phyloP scores from a whole-genome alignment of 768 basidiomycete genomes.

The Serpula lacrymans region DNA sequence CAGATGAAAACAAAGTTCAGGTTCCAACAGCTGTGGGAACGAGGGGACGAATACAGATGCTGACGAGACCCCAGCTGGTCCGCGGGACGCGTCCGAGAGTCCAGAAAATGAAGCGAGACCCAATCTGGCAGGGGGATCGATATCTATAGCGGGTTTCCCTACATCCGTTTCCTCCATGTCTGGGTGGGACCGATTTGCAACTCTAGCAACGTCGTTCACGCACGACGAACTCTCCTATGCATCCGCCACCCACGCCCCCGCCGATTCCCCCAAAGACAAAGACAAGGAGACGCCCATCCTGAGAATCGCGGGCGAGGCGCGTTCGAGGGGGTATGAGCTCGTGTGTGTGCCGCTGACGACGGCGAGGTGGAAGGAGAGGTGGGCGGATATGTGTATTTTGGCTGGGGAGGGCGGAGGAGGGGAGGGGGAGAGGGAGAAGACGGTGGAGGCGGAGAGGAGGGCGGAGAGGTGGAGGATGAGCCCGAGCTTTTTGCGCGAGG shows the following conservation, averaged over 20 bases:
- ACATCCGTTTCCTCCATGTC: slow-evolving; percentile 12
- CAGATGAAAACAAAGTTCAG: too few species aligned
- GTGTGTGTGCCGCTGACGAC: slow-evolving; percentile 90
- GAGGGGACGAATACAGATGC: too few species aligned
- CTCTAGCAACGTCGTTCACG: slow-evolving; percentile 24
- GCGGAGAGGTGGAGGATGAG: slow-evolving; percentile 88
- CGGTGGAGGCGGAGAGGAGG: slow-evolving; percentile 46
- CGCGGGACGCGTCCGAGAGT: not conserved
- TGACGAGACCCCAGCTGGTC: not conserved
- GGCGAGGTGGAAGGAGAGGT: slow-evolving; percentile 79
- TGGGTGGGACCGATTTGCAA: slow-evolving; percentile 11
- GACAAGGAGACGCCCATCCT: slow-evolving; percentile 53
- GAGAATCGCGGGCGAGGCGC: slow-evolving; percentile 47
- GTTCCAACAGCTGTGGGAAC: too few species aligned
- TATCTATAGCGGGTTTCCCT: slow-evolving; percentile 10
- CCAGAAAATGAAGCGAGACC: not conserved
- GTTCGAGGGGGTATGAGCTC: slow-evolving; percentile 66
- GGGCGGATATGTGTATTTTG: slow-evolving; percentile 85
- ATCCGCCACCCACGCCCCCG: slow-evolving; percentile 16
- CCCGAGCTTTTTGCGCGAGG: slow-evolving; percentile 75
- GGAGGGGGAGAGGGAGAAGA: slow-evolving; percentile 38
- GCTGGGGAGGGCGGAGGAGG: slow-evolving; percentile 31
- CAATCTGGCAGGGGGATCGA: slow-evolving; percentile 8
- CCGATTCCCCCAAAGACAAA: too few species aligned
- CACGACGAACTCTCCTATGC: slow-evolving; percentile 39